Evolutionary conservation across 495 filamentous ascomycete species (phyloP).

Genomic region (Penicillium antarcticum): DNA sequence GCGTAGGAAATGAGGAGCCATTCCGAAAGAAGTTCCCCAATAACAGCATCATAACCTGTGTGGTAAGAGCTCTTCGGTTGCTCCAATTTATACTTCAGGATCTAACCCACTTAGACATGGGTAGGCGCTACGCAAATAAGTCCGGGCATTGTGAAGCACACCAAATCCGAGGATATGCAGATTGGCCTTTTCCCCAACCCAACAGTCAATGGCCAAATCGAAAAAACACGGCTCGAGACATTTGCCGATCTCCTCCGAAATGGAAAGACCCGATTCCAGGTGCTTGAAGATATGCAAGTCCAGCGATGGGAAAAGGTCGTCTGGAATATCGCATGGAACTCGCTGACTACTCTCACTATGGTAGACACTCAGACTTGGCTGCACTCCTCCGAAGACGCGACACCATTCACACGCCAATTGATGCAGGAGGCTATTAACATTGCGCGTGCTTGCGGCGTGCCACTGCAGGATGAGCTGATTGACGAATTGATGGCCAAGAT

Average conservation of each 20-base stretch:
- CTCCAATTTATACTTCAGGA: background rate
- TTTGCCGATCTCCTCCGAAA: constrained; percentile 36
- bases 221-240: constrained; percentile 28
- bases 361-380: constrained; percentile 50
- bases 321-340: constrained; percentile 56
- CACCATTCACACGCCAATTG: constrained; percentile 36
- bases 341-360: constrained; percentile 46
- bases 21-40: constrained; percentile 54
- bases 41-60: constrained; percentile 56
- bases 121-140: constrained; percentile 45
- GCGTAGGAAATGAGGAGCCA: constrained; percentile 64
- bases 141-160: constrained; percentile 44
- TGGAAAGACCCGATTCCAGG: constrained; percentile 37
- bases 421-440: constrained; percentile 51
- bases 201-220: constrained; percentile 11
- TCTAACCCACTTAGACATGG: constrained; percentile 38
- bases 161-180: constrained; percentile 44
- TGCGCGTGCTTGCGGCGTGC: constrained; percentile 39
- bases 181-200: constrained; percentile 46
- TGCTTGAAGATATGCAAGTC: constrained; percentile 42
- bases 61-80: constrained; percentile 26
- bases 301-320: constrained; percentile 53
- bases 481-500: constrained; percentile 43
- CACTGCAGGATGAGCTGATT: constrained; percentile 34
- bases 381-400: constrained; percentile 37